A percentile compares a stretch with the other conserved stretches of the same genome.
Conservation (phyloP, 1,139 yeast species). For the Geotrichum klebahnii region DNA sequence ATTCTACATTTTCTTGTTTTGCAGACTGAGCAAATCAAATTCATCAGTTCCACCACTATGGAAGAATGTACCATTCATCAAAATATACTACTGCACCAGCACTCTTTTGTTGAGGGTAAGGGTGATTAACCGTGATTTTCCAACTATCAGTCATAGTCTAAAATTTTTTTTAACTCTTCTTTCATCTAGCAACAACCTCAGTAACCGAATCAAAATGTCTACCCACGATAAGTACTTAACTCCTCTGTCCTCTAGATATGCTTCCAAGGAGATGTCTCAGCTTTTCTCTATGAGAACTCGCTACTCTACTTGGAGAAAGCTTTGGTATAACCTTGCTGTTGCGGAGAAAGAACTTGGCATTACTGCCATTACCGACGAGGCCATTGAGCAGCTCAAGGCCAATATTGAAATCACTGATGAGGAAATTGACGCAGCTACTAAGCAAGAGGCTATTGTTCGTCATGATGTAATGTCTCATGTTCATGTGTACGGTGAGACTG, state of each 20-base stretch:
- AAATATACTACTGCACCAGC: no score
- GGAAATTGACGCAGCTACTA: constrained; percentile 81
- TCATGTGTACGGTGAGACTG: constrained; percentile 84
- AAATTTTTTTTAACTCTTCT: background rate
- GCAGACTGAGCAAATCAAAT: no score
- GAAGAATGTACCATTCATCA: no score
- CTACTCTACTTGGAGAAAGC: constrained; percentile 96
- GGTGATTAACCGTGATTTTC: background rate
- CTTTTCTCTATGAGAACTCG: constrained; percentile 90
- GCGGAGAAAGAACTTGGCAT: constrained; percentile 93
- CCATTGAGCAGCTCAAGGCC: constrained; percentile 75
- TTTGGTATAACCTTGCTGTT: constrained; percentile 92
- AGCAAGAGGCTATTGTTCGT: constrained; percentile 95
- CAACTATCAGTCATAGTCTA: background rate
- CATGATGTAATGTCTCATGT: constrained; percentile 99
- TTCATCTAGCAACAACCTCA: background rate
- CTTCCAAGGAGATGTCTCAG: constrained; percentile 93
- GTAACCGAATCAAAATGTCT: constrained; percentile 12
- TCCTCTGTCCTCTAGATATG: constrained; percentile 94
- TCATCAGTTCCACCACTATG: no score
- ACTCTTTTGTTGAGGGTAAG: background rate
- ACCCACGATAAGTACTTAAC: constrained; percentile 58
- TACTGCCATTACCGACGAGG: constrained; percentile 79
- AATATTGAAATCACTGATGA: constrained; percentile 84
- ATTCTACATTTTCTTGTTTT: no score